Base-by-base conservation (phyloP, 306 rosid genomes). In the Dryas alaskensis region DNA sequence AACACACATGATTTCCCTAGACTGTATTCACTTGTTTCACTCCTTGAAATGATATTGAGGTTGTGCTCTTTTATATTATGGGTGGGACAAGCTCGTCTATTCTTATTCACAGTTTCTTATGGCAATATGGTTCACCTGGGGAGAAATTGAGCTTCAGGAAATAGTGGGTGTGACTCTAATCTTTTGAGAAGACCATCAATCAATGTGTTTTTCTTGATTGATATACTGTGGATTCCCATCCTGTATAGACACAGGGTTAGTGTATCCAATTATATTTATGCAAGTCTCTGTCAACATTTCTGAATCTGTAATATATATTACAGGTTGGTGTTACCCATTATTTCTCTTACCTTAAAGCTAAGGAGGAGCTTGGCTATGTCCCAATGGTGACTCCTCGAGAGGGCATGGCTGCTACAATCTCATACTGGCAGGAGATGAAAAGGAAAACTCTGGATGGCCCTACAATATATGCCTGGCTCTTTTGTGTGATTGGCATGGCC, bases 291-390 rank as follows among this genome's bases (percentile, higher is more conserved):
- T n/a, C 13, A 70, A 31, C 27, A 16, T 49, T 70, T 72, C 70
- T 80, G 65, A 70, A 66, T 70, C 8, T 3, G 19, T 66, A 50
- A 16, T 50, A 17, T 47, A 51, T 39, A 4, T 69, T 37, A 76
- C 89, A 94, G 98, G 97, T 91, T 7, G 98, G 97, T 37, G 92
- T 94, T 71, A 84, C 88, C 52, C 93, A 92, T 75, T 87, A 88
- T 80, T 92, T 89, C 84, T 91, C 99, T 71, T 87, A 81, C 69
- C 91, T 89, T 66, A 92, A 94, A 83, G 99, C 99, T 53, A 94
- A 71, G 89, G 83, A 92, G 73, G 96, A 94, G 81, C 84, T 94
- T 69, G 96, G 97, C 25, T 94, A 92, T 78, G 82, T 83, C 55
- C 97, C 97, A 54, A 55, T 89, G 83, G 91, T 88, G 51, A 84